Percentiles rank a stretch among this genome's conserved stretches.
Conservation (phyloP, 805 yeast species). For the Ascoidea rubescens region DNA sequence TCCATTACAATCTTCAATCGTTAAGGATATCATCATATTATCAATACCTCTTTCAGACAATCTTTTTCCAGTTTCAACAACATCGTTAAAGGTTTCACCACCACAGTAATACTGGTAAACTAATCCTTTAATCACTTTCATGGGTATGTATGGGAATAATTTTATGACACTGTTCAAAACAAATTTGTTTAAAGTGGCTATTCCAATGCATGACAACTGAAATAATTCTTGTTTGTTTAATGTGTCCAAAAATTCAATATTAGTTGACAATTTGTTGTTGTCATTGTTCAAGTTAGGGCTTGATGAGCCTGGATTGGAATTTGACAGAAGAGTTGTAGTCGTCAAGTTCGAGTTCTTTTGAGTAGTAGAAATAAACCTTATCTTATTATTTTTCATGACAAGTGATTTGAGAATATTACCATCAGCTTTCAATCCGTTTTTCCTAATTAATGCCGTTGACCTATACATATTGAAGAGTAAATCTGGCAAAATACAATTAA, state of each 20-base stretch:
- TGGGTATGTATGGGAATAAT: constrained; percentile 63
- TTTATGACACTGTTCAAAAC: constrained; percentile 47
- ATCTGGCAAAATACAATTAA: no score
- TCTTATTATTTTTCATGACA: no score
- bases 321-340: no score
- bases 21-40: constrained; percentile 90
- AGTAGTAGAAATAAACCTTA: no score
- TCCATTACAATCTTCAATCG: constrained; percentile 89
- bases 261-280: background rate
- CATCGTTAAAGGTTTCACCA: constrained; percentile 66
- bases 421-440: no score
- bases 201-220: constrained; percentile 54
- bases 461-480: no score
- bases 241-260: constrained; percentile 30
- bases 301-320: background rate
- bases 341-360: no score
- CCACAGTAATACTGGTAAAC: constrained; percentile 85
- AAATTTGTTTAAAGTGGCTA: constrained; percentile 52
- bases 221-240: constrained; percentile 41
- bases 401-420: no score
- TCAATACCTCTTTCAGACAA: constrained; percentile 64
- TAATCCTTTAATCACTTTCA: constrained; percentile 50
- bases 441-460: no score
- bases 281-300: background rate
- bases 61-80: constrained; percentile 53